Evolutionary conservation across 2,329 filamentous ascomycete genomes (phyloP).

Genomic region (Arthrobotrys entomopaga): DNA sequence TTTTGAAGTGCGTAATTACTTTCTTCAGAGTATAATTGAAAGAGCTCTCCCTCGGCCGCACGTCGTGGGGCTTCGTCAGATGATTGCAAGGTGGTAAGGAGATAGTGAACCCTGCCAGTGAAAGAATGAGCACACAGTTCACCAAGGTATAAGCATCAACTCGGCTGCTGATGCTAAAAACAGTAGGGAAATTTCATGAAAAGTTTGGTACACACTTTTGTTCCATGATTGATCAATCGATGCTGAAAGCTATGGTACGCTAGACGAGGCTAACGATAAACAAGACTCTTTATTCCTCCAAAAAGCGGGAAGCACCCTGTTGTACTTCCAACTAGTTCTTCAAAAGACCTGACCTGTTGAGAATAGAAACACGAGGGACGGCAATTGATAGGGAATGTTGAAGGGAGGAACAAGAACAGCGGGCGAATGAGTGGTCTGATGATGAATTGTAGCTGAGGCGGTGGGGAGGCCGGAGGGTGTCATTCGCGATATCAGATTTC

Average conservation of each 20-base stretch:
- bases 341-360: neutral
- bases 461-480: slow-evolving; percentile 3
- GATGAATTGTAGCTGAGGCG: slow-evolving; percentile 4
- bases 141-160: neutral
- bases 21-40: slow-evolving; percentile 73
- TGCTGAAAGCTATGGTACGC: slow-evolving; percentile 1
- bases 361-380: slow-evolving; percentile 7
- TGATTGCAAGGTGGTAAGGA: slow-evolving; percentile 87
- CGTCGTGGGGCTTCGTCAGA: slow-evolving; percentile 79
- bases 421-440: neutral
- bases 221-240: slow-evolving; percentile 43
- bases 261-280: slow-evolving; percentile 16
- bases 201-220: slow-evolving; percentile 36
- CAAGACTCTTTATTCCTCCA: slow-evolving; percentile 8
- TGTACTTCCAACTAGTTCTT: slow-evolving; percentile 5
- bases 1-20: slow-evolving; percentile 40
- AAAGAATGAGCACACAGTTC: slow-evolving; percentile 11
- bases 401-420: neutral
- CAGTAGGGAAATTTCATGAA: neutral
- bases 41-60: slow-evolving; percentile 84
- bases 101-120: slow-evolving; percentile 72
- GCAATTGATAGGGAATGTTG: slow-evolving; percentile 33
- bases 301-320: slow-evolving; percentile 9
- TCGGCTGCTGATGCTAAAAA: neutral
- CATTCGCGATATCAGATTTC: slow-evolving; percentile 44